phyloP scores from a whole-genome alignment of 129 eudicot species.

The Smallanthus sonchifolius region DNA sequence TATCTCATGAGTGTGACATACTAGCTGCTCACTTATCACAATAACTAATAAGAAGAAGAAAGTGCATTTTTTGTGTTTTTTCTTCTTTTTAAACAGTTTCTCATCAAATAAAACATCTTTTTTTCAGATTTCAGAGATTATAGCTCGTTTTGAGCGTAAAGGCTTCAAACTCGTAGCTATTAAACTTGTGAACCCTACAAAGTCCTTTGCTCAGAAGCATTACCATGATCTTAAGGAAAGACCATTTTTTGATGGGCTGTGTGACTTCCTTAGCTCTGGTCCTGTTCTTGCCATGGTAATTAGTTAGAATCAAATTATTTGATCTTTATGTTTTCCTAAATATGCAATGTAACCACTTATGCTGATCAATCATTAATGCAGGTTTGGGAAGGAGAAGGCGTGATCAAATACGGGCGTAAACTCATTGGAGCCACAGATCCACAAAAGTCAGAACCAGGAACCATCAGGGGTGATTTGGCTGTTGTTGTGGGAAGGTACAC shows the following conservation, averaged over 20 bases:
- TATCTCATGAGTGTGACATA: neutral
- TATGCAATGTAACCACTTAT: neutral
- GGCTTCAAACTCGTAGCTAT: conserved; percentile 97
- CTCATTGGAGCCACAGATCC: conserved; percentile 99
- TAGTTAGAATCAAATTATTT: neutral
- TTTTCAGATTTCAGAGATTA: conserved; percentile 81
- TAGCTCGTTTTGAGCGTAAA: conserved; percentile 93
- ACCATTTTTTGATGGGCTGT: conserved; percentile 85
- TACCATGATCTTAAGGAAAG: conserved; percentile 92
- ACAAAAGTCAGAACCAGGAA: conserved; percentile 97
- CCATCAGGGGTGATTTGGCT: conserved; percentile 98
- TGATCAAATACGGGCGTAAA: conserved; percentile 87
- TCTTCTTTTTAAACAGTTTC: neutral
- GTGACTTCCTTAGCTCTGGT: conserved; percentile 99
- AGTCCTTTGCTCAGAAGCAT: conserved; percentile 86
- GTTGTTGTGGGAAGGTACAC: conserved; percentile 91
- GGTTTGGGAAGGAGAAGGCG: conserved; percentile 99
- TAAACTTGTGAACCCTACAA: conserved; percentile 78
- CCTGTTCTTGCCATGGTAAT: conserved; percentile 97
- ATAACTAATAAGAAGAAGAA: conserved; percentile 8
- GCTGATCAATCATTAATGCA: conserved; percentile 18
- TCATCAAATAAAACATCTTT: neutral
- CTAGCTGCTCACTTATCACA: neutral
- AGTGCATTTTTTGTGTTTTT: neutral
- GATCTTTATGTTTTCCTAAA: neutral